Conservation (phyloP, 179 eudicot genomes). For the Patellifolia procumbens region DNA sequence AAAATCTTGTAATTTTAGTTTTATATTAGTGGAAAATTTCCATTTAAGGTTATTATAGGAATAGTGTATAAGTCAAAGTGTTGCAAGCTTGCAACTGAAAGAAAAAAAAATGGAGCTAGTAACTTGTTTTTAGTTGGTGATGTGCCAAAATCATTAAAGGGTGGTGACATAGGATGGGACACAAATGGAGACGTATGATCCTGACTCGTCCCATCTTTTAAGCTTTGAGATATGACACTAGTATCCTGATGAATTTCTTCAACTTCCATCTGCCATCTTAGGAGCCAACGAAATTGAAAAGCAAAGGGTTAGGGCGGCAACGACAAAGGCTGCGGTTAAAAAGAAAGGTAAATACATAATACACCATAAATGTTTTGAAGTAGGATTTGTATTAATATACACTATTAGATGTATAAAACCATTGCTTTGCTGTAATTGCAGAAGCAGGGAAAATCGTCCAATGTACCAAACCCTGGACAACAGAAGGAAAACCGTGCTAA, state of each 20-base stretch:
- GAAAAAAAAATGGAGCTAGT: too few relatives aligned
- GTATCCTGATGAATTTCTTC: constrained; percentile 2
- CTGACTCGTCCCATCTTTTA: too few relatives aligned
- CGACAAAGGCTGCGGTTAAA: constrained; percentile 62
- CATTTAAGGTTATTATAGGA: too few relatives aligned
- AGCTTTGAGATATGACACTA: too few relatives aligned
- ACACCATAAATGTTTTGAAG: neutral
- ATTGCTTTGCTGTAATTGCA: constrained; percentile 18
- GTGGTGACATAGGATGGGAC: too few relatives aligned
- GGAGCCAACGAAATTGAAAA: constrained; percentile 47
- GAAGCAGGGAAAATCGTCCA: constrained; percentile 20
- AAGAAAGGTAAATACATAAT: constrained; percentile 57
- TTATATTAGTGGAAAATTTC: too few relatives aligned
- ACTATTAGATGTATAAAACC: neutral
- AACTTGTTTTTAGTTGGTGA: too few relatives aligned
- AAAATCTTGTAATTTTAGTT: too few relatives aligned
- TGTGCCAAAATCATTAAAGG: too few relatives aligned
- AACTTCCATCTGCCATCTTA: neutral
- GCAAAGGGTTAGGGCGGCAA: constrained; percentile 51
- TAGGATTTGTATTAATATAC: neutral
- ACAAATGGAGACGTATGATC: too few relatives aligned
- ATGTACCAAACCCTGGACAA: constrained; percentile 16
- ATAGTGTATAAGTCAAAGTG: too few relatives aligned
- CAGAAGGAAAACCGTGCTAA: constrained; percentile 33
- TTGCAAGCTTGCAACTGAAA: too few relatives aligned